Evolutionary conservation across 2,329 filamentous ascomycete species (phyloP).

Genomic region (Periconia sp.): DNA sequence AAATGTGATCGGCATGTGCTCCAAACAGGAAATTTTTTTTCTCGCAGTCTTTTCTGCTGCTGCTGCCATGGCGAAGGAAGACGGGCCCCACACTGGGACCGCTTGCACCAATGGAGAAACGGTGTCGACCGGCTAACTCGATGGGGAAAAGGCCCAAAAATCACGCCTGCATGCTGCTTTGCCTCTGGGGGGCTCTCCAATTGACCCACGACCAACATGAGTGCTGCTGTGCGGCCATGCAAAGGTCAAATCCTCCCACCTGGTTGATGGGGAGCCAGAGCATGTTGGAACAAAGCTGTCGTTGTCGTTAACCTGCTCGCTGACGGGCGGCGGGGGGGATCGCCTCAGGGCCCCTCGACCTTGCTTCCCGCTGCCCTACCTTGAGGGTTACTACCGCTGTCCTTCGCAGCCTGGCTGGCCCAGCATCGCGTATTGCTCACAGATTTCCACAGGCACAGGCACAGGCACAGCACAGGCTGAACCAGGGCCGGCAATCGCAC

Average conservation of each 20-base stretch:
- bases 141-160: neutral
- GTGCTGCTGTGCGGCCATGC: neutral
- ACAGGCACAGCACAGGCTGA: conserved; percentile 10
- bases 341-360: conserved; percentile 41
- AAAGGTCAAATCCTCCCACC: conserved; percentile 3
- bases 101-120: neutral
- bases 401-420: conserved; percentile 19
- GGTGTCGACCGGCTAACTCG: neutral
- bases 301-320: conserved; percentile 2
- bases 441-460: conserved; percentile 17
- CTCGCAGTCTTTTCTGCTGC: neutral
- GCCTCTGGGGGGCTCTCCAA: neutral
- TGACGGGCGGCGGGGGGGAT: conserved; percentile 31
- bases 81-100: neutral
- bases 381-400: conserved; percentile 30
- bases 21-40: conserved; percentile 23
- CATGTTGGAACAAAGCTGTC: conserved; percentile 20
- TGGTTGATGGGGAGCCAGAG: conserved; percentile 11
- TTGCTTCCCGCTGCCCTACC: conserved; percentile 38
- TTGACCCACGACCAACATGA: neutral
- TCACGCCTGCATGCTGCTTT: too few relatives aligned
- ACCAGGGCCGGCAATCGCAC: conserved; percentile 17
- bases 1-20: conserved; percentile 29
- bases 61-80: conserved; percentile 2
- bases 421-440: conserved; percentile 19